Evolutionary conservation across 2,329 filamentous ascomycete genomes (phyloP).

Genomic region (Ustulina deusta): DNA sequence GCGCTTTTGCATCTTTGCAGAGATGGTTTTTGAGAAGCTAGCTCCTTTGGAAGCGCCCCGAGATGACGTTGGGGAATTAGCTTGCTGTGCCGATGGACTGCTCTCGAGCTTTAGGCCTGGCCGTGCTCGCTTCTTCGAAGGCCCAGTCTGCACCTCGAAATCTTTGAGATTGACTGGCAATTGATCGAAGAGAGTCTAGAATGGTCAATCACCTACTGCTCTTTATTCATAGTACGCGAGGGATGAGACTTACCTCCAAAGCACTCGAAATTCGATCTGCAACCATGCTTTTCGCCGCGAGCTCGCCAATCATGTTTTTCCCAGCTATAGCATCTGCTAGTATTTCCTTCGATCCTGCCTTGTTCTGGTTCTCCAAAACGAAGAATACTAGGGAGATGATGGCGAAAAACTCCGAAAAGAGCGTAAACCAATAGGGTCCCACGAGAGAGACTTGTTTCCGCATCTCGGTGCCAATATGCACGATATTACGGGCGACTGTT

Average conservation of each 20-base stretch:
- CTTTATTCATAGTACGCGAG: conserved; percentile 6
- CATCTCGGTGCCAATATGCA: conserved; percentile 84
- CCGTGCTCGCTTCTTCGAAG: conserved; percentile 69
- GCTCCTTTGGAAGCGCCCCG: conserved; percentile 32
- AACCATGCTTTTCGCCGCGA: conserved; percentile 87
- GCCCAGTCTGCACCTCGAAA: conserved; percentile 54
- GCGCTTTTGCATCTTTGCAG: conserved; percentile 42
- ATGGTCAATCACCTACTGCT: conserved; percentile 40
- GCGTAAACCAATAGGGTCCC: conserved; percentile 87
- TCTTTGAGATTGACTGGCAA: conserved; percentile 78
- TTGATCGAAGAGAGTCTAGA: conserved; percentile 83
- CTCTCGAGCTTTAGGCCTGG: conserved; percentile 57
- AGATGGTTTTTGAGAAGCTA: conserved; percentile 40
- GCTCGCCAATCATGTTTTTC: conserved; percentile 80
- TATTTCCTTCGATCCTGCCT: conserved; percentile 79
- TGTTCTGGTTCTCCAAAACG: conserved; percentile 82
- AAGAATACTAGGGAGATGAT: conserved; percentile 84
- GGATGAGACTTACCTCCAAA: conserved; percentile 72
- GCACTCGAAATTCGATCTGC: conserved; percentile 86
- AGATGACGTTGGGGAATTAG: conserved; percentile 46
- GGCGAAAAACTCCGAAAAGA: conserved; percentile 86
- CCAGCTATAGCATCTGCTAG: conserved; percentile 87
- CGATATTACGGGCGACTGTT: conserved; percentile 76
- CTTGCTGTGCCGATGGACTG: conserved; percentile 47
- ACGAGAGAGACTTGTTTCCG: conserved; percentile 79